Conservation (phyloP, 306 rosid species). For the Quercus wislizeni region DNA sequence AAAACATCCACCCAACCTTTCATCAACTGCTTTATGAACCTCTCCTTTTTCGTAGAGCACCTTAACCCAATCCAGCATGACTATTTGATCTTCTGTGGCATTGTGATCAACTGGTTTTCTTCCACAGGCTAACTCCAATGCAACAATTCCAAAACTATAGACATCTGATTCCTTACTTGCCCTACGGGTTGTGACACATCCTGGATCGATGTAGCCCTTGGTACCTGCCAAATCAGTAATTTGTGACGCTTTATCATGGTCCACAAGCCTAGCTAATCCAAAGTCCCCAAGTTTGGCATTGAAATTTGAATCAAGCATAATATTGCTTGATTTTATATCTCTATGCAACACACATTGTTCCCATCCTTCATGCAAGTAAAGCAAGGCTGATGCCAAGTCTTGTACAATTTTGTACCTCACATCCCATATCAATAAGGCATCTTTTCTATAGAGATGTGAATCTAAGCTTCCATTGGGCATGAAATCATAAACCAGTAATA, state of each 20-base stretch:
- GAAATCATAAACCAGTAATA: too few relatives aligned
- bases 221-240: too few relatives aligned
- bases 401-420: too few relatives aligned
- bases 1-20: neutral
- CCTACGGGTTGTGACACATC: neutral
- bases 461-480: too few relatives aligned
- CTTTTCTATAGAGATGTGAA: too few relatives aligned
- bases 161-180: neutral
- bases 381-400: too few relatives aligned
- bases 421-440: too few relatives aligned
- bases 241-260: too few relatives aligned
- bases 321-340: neutral
- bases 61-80: neutral
- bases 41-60: neutral
- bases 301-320: neutral
- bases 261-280: neutral
- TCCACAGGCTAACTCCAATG: neutral
- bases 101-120: neutral
- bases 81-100: neutral
- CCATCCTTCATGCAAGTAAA: too few relatives aligned
- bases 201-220: too few relatives aligned
- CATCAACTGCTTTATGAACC: neutral
- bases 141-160: neutral
- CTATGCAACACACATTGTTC: too few relatives aligned
- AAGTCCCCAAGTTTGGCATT: neutral